Conservation (phyloP, 2,329 filamentous ascomycete genomes). For the Ascochyta clinopodiicola region DNA sequence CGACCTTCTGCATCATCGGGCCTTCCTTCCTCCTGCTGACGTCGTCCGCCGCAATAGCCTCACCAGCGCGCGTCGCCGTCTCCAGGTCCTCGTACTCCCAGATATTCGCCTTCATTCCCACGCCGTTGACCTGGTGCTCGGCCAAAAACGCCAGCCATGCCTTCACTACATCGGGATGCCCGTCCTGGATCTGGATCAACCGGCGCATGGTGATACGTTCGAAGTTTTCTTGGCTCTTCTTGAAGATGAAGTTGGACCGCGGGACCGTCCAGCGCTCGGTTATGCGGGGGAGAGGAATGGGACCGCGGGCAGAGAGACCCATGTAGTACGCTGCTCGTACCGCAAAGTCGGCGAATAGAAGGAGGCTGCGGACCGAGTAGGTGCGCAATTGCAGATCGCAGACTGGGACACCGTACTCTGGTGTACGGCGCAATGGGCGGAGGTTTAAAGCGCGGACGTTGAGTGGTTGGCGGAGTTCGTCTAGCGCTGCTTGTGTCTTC, state of each 20-base stretch:
- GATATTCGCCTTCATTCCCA: slow-evolving; percentile 98
- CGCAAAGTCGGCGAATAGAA: slow-evolving; percentile 94
- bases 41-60: slow-evolving; percentile 36
- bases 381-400: slow-evolving; percentile 94
- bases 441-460: slow-evolving; percentile 87
- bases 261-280: slow-evolving; percentile 95
- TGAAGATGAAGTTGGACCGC: slow-evolving; percentile 87
- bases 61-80: slow-evolving; percentile 36
- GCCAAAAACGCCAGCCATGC: slow-evolving; percentile 90
- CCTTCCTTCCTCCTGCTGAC: slow-evolving; percentile 39
- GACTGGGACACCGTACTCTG: slow-evolving; percentile 78
- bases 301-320: slow-evolving; percentile 82
- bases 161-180: slow-evolving; percentile 85
- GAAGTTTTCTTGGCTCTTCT: slow-evolving; percentile 98
- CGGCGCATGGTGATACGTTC: slow-evolving; percentile 86
- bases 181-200: slow-evolving; percentile 91
- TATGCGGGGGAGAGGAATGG: slow-evolving; percentile 83
- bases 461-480: slow-evolving; percentile 61
- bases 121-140: slow-evolving; percentile 93
- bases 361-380: slow-evolving; percentile 86
- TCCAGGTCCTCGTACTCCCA: slow-evolving; percentile 82
- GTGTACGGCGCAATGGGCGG: slow-evolving; percentile 77
- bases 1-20: slow-evolving; percentile 43
- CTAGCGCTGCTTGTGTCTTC: slow-evolving; percentile 40
- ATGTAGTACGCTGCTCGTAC: slow-evolving; percentile 94